Evolutionary conservation across 164 flowering plant species (phyloP).

Genomic region (Kingdonia uniflora): DNA sequence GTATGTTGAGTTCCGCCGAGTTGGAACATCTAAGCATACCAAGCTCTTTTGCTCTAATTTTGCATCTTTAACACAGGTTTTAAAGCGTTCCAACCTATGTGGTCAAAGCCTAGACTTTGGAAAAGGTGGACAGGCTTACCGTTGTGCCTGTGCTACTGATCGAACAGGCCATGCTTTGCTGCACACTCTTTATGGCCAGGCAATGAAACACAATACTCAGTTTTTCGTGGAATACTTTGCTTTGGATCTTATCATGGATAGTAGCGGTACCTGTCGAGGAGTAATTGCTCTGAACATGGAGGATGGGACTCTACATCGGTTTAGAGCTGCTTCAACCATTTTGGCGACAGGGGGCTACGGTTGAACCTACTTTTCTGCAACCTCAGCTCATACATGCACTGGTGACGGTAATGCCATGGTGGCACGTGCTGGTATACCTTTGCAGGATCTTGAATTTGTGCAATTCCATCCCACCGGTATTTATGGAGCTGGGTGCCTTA

Average conservation of each 20-base stretch:
- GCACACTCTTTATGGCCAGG: no score
- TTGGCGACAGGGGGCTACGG: slow-evolving; percentile 99
- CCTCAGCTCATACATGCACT: no score
- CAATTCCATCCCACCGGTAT: slow-evolving; percentile 92
- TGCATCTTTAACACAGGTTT: no score
- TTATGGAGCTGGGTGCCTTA: slow-evolving; percentile 97
- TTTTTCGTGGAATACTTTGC: no score
- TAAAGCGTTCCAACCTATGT: no score
- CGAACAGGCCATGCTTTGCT: slow-evolving; percentile 98
- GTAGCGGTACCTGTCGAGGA: slow-evolving; percentile 86
- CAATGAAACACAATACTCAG: no score
- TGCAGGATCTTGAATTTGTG: no score
- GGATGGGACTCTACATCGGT: slow-evolving; percentile 95
- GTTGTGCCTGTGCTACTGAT: slow-evolving; percentile 99
- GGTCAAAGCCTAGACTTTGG: no score
- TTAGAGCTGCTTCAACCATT: slow-evolving; percentile 80
- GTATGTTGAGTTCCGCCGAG: no score
- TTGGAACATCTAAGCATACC: no score
- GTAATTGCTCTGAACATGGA: slow-evolving; percentile 97
- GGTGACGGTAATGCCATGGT: slow-evolving; percentile 99
- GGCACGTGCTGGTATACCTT: slow-evolving; percentile 91
- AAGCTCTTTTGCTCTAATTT: no score
- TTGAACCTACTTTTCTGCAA: no score
- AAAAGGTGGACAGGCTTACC: slow-evolving; percentile 98
- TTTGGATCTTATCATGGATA: slow-evolving; percentile 84